Evolutionary conservation across 257 asterid species (phyloP).

Genomic region (Petrea volubilis): DNA sequence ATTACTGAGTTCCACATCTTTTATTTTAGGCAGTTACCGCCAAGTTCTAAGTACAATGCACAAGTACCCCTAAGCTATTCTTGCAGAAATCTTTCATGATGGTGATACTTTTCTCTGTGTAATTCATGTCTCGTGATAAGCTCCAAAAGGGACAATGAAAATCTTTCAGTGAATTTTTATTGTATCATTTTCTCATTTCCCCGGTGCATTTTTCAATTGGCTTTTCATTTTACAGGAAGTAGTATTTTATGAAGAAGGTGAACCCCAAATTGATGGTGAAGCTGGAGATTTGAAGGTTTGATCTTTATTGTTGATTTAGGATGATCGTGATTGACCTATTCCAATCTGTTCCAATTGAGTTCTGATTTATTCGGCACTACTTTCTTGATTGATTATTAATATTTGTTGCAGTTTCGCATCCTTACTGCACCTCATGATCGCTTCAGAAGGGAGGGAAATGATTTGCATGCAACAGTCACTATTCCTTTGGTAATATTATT

Average conservation of each 20-base stretch:
- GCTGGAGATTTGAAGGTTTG: slow-evolving; percentile 94
- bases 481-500: slow-evolving; percentile 68
- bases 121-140: no score
- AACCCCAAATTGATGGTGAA: slow-evolving; percentile 94
- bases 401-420: slow-evolving; percentile 70
- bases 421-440: slow-evolving; percentile 87
- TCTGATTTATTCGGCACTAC: slow-evolving; percentile 14
- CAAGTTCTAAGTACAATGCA: no score
- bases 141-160: no score
- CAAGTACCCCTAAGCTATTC: background rate
- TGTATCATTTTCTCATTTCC: no score
- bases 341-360: background rate
- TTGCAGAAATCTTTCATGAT: background rate
- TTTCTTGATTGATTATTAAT: slow-evolving; percentile 17
- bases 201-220: background rate
- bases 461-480: slow-evolving; percentile 76
- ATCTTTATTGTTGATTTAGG: slow-evolving; percentile 9
- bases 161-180: no score
- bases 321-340: background rate
- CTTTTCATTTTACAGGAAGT: slow-evolving; percentile 63
- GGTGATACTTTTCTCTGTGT: background rate
- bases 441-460: slow-evolving; percentile 88
- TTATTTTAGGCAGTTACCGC: no score
- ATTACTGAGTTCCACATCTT: no score
- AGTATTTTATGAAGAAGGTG: slow-evolving; percentile 93